phyloP scores from a whole-genome alignment of 768 basidiomycete genomes.

The Boletus sp. region DNA sequence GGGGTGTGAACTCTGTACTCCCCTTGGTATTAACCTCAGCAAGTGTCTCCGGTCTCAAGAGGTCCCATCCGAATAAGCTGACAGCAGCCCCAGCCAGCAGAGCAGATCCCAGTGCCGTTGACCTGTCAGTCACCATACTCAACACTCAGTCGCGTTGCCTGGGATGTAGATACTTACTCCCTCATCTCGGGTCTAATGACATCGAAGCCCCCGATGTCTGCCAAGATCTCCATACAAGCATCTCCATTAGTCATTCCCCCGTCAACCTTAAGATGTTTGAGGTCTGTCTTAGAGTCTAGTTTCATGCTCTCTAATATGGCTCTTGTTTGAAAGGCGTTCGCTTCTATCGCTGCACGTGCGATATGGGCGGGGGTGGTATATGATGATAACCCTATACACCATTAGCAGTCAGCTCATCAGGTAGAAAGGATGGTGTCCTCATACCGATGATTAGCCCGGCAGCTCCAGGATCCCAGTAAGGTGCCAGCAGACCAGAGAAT shows the following conservation, averaged over 20 bases:
- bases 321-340: slow-evolving; percentile 93
- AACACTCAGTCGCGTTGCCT: background rate
- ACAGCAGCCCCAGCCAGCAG: slow-evolving; percentile 90
- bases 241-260: slow-evolving; percentile 99
- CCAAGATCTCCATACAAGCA: slow-evolving; percentile 79
- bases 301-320: slow-evolving; percentile 96
- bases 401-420: background rate
- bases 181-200: slow-evolving; percentile 95
- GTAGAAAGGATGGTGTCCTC: background rate
- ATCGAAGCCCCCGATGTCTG: slow-evolving; percentile 87
- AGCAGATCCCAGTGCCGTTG: slow-evolving; percentile 93
- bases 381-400: slow-evolving; percentile 60
- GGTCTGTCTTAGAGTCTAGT: slow-evolving; percentile 74
- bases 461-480: slow-evolving; percentile 96
- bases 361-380: slow-evolving; percentile 93
- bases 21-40: slow-evolving; percentile 84
- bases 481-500: slow-evolving; percentile 92
- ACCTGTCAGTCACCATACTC: slow-evolving; percentile 43
- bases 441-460: slow-evolving; percentile 79
- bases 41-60: slow-evolving; percentile 78
- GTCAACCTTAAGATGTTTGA: slow-evolving; percentile 90
- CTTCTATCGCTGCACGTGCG: slow-evolving; percentile 91
- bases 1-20: slow-evolving; percentile 64
- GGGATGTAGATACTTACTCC: slow-evolving; percentile 56
- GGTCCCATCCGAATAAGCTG: slow-evolving; percentile 87